These are phyloP conservation scores for Vaccinium darrowii DNA, from an alignment of 148 eudicot genomes.

Conservation along the genomic window DNA sequence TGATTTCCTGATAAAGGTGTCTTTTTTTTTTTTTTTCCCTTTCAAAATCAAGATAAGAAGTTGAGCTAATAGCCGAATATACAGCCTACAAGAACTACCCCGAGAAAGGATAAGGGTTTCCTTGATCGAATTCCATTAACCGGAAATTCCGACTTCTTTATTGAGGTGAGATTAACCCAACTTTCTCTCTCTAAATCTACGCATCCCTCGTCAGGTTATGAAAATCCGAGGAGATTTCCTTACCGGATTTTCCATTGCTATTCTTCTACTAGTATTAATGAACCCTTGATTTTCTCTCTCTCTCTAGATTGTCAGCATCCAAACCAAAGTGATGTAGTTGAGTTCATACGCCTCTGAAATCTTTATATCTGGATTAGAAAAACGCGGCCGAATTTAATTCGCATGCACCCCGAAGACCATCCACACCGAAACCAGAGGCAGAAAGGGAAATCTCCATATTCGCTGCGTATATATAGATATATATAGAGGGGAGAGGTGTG, in stretches of 20 bases:
- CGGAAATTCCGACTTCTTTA: no score
- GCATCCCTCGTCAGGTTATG: neutral
- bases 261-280: slow-evolving; percentile 1
- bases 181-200: slow-evolving; percentile 6
- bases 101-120: no score
- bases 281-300: neutral
- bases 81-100: no score
- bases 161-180: neutral
- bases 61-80: no score
- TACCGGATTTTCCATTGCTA: neutral
- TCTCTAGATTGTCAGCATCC: slow-evolving; percentile 19
- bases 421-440: neutral
- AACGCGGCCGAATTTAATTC: slow-evolving; percentile 19
- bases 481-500: neutral
- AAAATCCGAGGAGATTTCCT: slow-evolving; percentile 14
- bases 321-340: slow-evolving; percentile 15
- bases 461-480: neutral
- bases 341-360: slow-evolving; percentile 2
- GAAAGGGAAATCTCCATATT: neutral
- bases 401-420: slow-evolving; percentile 4
- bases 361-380: neutral
- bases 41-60: no score
- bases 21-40: no score
- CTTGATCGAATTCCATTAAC: no score
- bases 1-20: neutral